Conservation (phyloP, 1,139 yeast species). For the Scheffersomyces illinoinensis region DNA sequence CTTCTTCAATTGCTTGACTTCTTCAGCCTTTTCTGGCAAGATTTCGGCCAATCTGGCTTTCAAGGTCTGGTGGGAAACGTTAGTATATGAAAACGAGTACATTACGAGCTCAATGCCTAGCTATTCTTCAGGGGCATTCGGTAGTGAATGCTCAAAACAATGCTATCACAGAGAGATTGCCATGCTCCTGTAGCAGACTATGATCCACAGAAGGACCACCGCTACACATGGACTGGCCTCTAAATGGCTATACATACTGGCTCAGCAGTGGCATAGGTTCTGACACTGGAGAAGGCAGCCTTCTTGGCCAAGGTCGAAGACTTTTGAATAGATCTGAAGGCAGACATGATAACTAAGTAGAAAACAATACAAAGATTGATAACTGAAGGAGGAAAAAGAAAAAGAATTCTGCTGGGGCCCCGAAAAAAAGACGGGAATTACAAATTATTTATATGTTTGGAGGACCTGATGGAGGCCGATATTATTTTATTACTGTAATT, state of each 20-base stretch:
- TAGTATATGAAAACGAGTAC: conserved; percentile 11
- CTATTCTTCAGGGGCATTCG: not conserved
- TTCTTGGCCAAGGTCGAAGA: conserved; percentile 32
- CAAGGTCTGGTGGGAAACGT: conserved; percentile 45
- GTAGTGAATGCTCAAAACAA: not conserved
- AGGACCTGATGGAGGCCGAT: not conserved
- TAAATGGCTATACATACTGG: conserved; percentile 41
- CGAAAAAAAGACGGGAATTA: not conserved
- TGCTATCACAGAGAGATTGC: not conserved
- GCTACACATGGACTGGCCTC: not conserved
- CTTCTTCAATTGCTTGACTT: conserved; percentile 85
- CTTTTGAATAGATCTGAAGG: conserved; percentile 42
- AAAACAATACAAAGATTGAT: not conserved
- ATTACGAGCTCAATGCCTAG: not conserved
- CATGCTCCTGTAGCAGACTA: not conserved
- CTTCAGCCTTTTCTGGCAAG: conserved; percentile 89
- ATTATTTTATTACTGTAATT: not conserved
- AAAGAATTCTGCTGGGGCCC: not conserved
- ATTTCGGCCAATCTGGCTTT: conserved; percentile 93
- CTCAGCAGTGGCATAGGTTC: conserved; percentile 56
- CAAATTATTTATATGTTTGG: not conserved
- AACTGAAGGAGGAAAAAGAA: not conserved
- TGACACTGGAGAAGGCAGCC: conserved; percentile 35
- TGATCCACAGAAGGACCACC: not conserved
- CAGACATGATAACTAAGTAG: conserved; percentile 26